Base-by-base conservation (phyloP, 345 rosid species). In the Clarkia xantiana region DNA sequence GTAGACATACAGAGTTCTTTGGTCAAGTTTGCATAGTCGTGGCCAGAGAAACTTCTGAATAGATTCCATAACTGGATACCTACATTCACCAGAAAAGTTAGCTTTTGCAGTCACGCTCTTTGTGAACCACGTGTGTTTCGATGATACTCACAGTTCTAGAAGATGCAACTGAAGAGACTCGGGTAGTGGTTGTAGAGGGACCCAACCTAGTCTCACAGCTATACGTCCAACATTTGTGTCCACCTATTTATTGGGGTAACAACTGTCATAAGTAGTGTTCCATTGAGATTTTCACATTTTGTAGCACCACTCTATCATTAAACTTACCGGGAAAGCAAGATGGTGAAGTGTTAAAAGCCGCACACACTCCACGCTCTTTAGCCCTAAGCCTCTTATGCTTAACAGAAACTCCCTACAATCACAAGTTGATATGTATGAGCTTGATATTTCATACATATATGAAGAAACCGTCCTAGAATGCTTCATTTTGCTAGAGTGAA, bases 141-240 rank as follows among this genome's bases (percentile, higher is more conserved):
- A 9, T 42, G 25, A 54, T 47, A 53, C 95, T 75, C 64, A 93
- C 99, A 87, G 68, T 71, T 93, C 96, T 15, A 93, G 68, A 40
- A 87, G 95, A 77, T 93, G 99, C 63, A 93, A 55, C 66, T 93
- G 99, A 52, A 93, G 91, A 10, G 95, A 87, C 76, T 87, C 99
- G 0, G 99, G 99, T 44, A 93, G 75, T 12, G 99, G 96, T 57
- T 84, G 90, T 43, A 93, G 80, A 2, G 99, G 99, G 47, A 93
- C 99, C 99, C 99, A 93, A 63, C 99, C 99, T 22, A 93, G 71
- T 59, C 99, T 72, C 54, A 93, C 99, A 10, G 96, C 96, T 62
- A 93, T 93, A 9, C 96, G 83, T 13, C 99, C 99, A 60, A 93
- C 99, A 74, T 93, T 93, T 10, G 96, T 93, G 79, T 93, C 99